phyloP scores from a whole-genome alignment of 1,284 basidiomycete genomes.

The Irpex lacteus region DNA sequence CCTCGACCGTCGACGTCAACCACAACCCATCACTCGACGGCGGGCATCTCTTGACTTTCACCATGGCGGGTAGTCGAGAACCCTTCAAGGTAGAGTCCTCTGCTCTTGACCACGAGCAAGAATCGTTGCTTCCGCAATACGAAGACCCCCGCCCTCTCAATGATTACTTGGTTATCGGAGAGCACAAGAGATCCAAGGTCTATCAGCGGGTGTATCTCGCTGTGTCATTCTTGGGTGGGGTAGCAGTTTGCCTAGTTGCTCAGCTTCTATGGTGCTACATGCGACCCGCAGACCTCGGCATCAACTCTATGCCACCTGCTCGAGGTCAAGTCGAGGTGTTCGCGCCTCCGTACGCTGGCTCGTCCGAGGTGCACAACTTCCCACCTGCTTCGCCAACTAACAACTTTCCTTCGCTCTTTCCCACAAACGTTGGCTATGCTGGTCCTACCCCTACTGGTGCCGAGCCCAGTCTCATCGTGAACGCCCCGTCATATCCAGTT shows the following conservation, averaged over 20 bases:
- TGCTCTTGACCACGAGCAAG: slow-evolving; percentile 28
- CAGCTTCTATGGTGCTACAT: slow-evolving; percentile 39
- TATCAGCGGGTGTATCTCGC: slow-evolving; percentile 33
- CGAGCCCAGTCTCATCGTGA: slow-evolving; percentile 75
- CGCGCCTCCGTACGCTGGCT: slow-evolving; percentile 67
- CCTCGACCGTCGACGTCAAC: neutral
- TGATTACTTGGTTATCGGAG: neutral
- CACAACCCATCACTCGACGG: neutral
- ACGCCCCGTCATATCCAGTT: slow-evolving; percentile 74
- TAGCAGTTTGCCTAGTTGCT: slow-evolving; percentile 38
- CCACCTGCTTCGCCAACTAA: slow-evolving; percentile 76
- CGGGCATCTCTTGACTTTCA: neutral
- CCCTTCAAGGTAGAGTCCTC: slow-evolving; percentile 21
- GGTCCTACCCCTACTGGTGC: slow-evolving; percentile 84
- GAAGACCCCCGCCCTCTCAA: slow-evolving; percentile 12
- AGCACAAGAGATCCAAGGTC: neutral
- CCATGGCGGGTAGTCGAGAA: slow-evolving; percentile 5
- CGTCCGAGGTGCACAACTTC: slow-evolving; percentile 62
- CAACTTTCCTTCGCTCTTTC: slow-evolving; percentile 64
- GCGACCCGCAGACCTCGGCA: slow-evolving; percentile 22
- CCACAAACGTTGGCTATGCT: slow-evolving; percentile 74
- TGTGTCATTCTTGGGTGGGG: slow-evolving; percentile 42
- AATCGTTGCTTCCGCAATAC: slow-evolving; percentile 32
- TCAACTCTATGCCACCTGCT: slow-evolving; percentile 6
- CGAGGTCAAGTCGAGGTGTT: slow-evolving; percentile 24